Evolutionary conservation across 345 rosid species (phyloP).

Genomic region (Psidium friedrichsthalianum): DNA sequence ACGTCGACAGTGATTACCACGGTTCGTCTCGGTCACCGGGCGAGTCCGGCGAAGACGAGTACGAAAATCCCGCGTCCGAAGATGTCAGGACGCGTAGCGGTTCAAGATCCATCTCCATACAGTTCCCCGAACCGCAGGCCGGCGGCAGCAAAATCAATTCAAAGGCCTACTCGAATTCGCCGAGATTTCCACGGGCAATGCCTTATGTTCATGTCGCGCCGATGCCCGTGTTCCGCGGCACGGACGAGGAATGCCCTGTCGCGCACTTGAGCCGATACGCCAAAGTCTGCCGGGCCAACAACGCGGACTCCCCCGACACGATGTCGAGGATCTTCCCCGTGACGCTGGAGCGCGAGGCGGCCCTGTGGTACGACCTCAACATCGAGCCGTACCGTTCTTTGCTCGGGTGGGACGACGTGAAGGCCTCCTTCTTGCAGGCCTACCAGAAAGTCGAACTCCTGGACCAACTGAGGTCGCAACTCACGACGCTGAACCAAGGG

Average conservation of each 20-base stretch:
- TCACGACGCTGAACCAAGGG: slow-evolving; percentile 14
- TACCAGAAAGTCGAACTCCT: slow-evolving; percentile 4
- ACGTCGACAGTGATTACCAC: background rate
- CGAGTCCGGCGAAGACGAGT: background rate
- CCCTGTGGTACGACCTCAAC: slow-evolving; percentile 28
- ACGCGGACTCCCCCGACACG: slow-evolving; percentile 1
- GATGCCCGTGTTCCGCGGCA: slow-evolving; percentile 18
- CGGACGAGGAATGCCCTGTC: slow-evolving; percentile 10
- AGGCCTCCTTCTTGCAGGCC: slow-evolving; percentile 19
- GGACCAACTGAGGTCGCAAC: slow-evolving; percentile 11
- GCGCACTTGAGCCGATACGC: slow-evolving; percentile 23
- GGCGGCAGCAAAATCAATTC: background rate
- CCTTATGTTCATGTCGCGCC: slow-evolving; percentile 20
- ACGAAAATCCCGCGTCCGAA: background rate
- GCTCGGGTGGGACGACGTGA: slow-evolving; percentile 22
- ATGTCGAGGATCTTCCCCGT: slow-evolving; percentile 29
- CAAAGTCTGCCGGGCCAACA: slow-evolving; percentile 32
- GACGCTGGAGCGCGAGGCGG: slow-evolving; percentile 27
- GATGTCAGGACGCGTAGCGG: background rate
- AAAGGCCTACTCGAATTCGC: background rate
- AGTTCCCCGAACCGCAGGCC: background rate
- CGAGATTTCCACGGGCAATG: background rate
- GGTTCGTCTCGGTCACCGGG: background rate
- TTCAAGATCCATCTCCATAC: background rate
- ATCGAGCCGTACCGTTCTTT: slow-evolving; percentile 18